Percentiles rank a stretch among this genome's conserved stretches.
These are phyloP conservation scores for Ceriops decandra DNA, from an alignment of 345 rosid genomes.

Conservation along the genomic window DNA sequence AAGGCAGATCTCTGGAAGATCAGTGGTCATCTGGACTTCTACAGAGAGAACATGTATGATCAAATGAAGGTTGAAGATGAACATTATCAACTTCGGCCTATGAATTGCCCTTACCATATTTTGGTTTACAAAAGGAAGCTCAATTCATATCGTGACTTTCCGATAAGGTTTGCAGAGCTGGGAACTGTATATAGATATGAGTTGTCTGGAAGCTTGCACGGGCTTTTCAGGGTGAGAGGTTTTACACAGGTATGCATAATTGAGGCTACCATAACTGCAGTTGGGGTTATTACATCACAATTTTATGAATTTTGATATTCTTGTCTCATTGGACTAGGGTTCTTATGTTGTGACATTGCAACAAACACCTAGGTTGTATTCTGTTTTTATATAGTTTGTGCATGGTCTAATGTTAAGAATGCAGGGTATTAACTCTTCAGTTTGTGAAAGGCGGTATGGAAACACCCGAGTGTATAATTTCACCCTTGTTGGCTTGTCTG, in stretches of 20 bases:
- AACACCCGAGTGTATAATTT: background rate
- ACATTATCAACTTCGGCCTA: slow-evolving; percentile 89
- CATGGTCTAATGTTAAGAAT: background rate
- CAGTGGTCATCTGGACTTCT: slow-evolving; percentile 95
- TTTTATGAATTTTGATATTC: too few relatives aligned
- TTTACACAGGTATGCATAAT: slow-evolving; percentile 72
- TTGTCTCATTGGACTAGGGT: too few relatives aligned
- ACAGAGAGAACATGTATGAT: slow-evolving; percentile 92
- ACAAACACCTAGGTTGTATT: background rate
- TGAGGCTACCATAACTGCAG: too few relatives aligned
- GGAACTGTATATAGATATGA: slow-evolving; percentile 97
- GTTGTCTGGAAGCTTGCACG: slow-evolving; percentile 93
- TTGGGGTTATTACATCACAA: too few relatives aligned
- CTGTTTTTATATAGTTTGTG: background rate
- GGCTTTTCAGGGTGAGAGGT: slow-evolving; percentile 95
- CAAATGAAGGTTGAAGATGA: slow-evolving; percentile 91
- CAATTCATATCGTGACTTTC: slow-evolving; percentile 87
- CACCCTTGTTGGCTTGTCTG: background rate
- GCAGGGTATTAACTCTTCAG: background rate
- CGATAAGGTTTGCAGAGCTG: slow-evolving; percentile 91
- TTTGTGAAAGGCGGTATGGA: background rate
- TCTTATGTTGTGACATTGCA: too few relatives aligned
- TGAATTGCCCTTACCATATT: slow-evolving; percentile 99
- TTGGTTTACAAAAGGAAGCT: slow-evolving; percentile 83
- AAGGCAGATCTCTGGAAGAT: slow-evolving; percentile 93